Evolutionary conservation across 139 green algal species (phyloP).

Genomic region (Tetraselmis chui): DNA sequence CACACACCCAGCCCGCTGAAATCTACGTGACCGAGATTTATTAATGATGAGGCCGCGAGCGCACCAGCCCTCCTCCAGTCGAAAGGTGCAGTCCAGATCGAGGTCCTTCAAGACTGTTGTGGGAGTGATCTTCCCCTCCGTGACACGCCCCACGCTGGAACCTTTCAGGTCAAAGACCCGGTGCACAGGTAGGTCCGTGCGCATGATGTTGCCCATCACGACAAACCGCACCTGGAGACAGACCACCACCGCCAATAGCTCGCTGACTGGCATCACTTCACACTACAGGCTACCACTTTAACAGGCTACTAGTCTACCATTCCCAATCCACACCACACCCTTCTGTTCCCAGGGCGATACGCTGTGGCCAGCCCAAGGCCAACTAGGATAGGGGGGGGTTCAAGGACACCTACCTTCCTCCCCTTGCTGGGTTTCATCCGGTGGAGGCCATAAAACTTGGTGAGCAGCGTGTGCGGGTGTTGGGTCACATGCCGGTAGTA

Average conservation of each 20-base stretch:
- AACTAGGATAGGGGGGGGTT: background rate
- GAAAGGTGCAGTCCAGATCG: slow-evolving; percentile 58
- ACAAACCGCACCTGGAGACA: slow-evolving; percentile 75
- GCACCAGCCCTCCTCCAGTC: slow-evolving; percentile 47
- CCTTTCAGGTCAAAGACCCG: slow-evolving; percentile 92
- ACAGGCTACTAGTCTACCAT: too few species aligned
- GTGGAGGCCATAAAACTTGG: slow-evolving; percentile 88
- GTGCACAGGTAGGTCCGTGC: slow-evolving; percentile 81
- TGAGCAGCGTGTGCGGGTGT: slow-evolving; percentile 66
- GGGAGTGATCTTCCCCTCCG: slow-evolving; percentile 19
- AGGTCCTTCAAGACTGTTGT: slow-evolving; percentile 80
- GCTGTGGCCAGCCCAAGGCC: too few species aligned
- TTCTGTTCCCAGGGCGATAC: too few species aligned
- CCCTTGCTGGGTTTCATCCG: slow-evolving; percentile 66
- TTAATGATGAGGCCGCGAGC: too few species aligned
- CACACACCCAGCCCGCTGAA: too few species aligned
- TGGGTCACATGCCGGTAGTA: slow-evolving; percentile 72
- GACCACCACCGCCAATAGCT: background rate
- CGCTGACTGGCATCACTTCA: too few species aligned
- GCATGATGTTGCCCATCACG: slow-evolving; percentile 94
- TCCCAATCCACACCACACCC: slow-evolving; percentile 2
- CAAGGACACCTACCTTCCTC: slow-evolving; percentile 40
- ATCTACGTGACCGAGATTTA: too few species aligned
- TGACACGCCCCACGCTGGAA: slow-evolving; percentile 58
- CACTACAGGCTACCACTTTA: too few species aligned